These are phyloP conservation scores for Mucor saturninus DNA, from an alignment of 371 early-diverging fungal species.

Conservation along the genomic window DNA sequence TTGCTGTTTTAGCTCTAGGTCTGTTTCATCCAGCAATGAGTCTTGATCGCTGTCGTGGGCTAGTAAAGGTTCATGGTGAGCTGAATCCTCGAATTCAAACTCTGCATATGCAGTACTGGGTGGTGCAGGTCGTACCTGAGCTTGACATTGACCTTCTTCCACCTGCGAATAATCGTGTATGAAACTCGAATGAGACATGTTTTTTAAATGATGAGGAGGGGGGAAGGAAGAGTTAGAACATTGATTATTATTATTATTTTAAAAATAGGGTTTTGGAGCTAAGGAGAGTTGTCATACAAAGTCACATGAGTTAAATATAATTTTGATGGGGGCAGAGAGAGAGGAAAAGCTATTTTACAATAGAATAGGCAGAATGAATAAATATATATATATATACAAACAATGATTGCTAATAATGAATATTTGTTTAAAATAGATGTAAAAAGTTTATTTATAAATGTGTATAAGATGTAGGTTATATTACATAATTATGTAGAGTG, in stretches of 20 bases:
- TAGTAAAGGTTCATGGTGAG: constrained; percentile 34
- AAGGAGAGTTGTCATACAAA: too few species aligned
- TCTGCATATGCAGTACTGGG: constrained; percentile 37
- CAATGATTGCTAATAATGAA: not conserved
- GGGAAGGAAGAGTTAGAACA: too few species aligned
- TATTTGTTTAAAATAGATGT: not conserved
- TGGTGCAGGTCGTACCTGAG: not conserved
- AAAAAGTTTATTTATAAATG: not conserved
- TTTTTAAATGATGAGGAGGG: not conserved
- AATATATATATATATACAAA: not conserved
- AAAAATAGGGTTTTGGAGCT: too few species aligned
- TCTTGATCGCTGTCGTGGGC: constrained; percentile 25
- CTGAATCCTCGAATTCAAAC: constrained; percentile 47
- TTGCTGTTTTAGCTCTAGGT: constrained; percentile 20
- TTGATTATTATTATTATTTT: too few species aligned
- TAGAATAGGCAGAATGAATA: not conserved
- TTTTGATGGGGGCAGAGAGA: too few species aligned
- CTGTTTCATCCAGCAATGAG: constrained; percentile 7
- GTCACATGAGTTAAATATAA: too few species aligned
- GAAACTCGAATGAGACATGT: not conserved
- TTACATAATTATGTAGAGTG: constrained; percentile 2
- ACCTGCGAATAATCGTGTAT: not conserved
- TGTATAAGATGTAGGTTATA: constrained; percentile 4
- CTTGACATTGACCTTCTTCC: not conserved
- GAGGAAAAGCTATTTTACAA: too few species aligned